Percentiles rank a stretch among this genome's conserved stretches.
Evolutionary conservation across 768 basidiomycete genomes (phyloP).

Genomic region (Exidia glandulosa): DNA sequence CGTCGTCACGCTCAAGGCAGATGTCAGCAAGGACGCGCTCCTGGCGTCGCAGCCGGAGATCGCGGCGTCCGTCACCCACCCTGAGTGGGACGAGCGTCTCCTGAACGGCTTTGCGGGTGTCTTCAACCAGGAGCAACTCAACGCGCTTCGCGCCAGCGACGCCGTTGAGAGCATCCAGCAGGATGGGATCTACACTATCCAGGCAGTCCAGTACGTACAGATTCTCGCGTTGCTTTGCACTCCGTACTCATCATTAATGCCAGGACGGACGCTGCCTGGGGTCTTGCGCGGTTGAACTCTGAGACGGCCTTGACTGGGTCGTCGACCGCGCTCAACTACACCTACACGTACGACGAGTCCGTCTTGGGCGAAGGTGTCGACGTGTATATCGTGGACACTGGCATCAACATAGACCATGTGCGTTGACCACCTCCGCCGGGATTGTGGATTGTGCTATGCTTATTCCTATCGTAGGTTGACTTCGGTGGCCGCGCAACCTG

Average conservation of each 20-base stretch:
- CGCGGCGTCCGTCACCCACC: constrained; percentile 8
- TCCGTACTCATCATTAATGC: not conserved
- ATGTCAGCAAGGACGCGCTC: constrained; percentile 9
- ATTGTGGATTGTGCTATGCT: not conserved
- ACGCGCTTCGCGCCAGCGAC: constrained; percentile 14
- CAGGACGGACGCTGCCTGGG: not conserved
- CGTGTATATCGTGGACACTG: constrained; percentile 26
- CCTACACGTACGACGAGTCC: constrained; percentile 21
- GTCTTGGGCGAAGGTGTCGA: constrained; percentile 25
- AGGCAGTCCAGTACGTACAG: not conserved
- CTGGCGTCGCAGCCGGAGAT: not conserved
- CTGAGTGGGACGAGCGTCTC: constrained; percentile 11
- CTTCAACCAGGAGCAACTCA: constrained; percentile 12
- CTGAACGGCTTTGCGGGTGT: constrained; percentile 17
- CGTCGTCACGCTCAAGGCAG: constrained; percentile 17
- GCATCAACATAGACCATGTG: constrained; percentile 15
- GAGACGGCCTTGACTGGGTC: not conserved
- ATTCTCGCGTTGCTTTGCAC: too few relatives aligned
- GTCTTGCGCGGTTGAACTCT: not conserved
- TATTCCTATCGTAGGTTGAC: constrained; percentile 18
- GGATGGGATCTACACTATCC: constrained; percentile 20
- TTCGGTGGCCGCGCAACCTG: constrained; percentile 33
- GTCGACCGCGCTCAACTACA: constrained; percentile 11
- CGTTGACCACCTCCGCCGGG: not conserved
- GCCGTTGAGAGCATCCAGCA: constrained; percentile 19